phyloP scores from a whole-genome alignment of 805 yeast species.

The Isabelozyma pseudorhagii region DNA sequence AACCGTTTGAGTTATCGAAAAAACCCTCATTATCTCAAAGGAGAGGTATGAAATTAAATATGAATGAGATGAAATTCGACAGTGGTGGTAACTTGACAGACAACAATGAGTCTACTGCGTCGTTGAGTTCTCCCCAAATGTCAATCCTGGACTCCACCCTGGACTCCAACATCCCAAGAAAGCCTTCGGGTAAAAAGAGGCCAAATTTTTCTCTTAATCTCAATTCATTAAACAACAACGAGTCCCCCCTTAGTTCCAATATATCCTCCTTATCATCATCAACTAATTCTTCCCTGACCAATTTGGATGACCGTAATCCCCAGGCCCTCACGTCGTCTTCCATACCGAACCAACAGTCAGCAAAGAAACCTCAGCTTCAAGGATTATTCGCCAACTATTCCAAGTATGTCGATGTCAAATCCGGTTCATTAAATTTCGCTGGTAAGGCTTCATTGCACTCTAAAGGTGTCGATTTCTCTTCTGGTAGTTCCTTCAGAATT shows the following conservation, averaged over 20 bases:
- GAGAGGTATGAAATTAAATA: conserved; percentile 51
- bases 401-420: conserved; percentile 84
- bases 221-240: conserved; percentile 7
- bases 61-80: conserved; percentile 20
- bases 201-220: conserved; percentile 38
- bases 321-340: conserved; percentile 10
- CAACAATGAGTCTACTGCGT: conserved; percentile 14
- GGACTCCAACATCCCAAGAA: conserved; percentile 21
- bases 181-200: conserved; percentile 36
- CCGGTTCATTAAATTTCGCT: conserved; percentile 87
- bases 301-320: conserved; percentile 6
- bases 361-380: conserved; percentile 36
- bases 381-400: conserved; percentile 82
- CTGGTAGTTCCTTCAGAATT: conserved; percentile 84
- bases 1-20: conserved; percentile 18
- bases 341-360: conserved; percentile 10
- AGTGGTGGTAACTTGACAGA: conserved; percentile 3
- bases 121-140: conserved; percentile 9
- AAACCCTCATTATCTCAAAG: conserved; percentile 51
- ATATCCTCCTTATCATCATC: conserved; percentile 6
- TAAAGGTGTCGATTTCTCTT: conserved; percentile 84
- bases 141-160: conserved; percentile 4
- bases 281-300: conserved; percentile 1
- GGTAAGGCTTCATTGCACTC: conserved; percentile 93
- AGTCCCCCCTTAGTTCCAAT: conserved; percentile 2